Evolutionary conservation across 1,284 basidiomycete species (phyloP).

Genomic region (Marasmius sp.): DNA sequence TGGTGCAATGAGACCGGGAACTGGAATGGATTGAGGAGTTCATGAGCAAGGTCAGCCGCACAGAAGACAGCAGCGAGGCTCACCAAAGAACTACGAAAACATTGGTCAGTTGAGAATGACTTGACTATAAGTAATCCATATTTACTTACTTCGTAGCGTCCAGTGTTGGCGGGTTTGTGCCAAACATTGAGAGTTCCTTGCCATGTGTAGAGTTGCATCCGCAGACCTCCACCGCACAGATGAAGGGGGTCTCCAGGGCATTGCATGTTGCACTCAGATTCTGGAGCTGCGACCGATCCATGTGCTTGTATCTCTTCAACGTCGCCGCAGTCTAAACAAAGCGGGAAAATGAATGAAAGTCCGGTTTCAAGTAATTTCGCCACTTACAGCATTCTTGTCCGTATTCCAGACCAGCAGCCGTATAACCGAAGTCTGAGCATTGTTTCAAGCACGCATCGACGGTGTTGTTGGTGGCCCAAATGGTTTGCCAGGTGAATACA

Average conservation of each 20-base stretch:
- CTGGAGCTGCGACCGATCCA: slow-evolving; percentile 30
- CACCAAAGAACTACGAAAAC: slow-evolving; percentile 52
- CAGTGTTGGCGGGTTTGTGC: slow-evolving; percentile 62
- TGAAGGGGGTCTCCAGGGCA: slow-evolving; percentile 70
- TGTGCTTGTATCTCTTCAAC: slow-evolving; percentile 46
- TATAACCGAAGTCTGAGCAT: slow-evolving; percentile 65
- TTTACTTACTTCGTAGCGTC: slow-evolving; percentile 59
- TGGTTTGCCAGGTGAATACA: slow-evolving; percentile 60
- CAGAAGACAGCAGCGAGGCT: slow-evolving; percentile 14
- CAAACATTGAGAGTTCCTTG: slow-evolving; percentile 57
- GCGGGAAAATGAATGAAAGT: not conserved
- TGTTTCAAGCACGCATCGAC: slow-evolving; percentile 60
- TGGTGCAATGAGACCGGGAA: slow-evolving; percentile 61
- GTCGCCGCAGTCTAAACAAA: slow-evolving; percentile 63
- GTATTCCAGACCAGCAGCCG: slow-evolving; percentile 63
- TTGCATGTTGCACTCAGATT: slow-evolving; percentile 33
- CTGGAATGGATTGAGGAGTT: slow-evolving; percentile 22
- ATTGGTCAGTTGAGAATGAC: not conserved
- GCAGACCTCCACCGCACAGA: slow-evolving; percentile 56
- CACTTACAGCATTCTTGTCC: slow-evolving; percentile 67
- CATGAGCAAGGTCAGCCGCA: not conserved
- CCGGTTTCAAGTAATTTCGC: not conserved
- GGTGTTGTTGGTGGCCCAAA: slow-evolving; percentile 60
- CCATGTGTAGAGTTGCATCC: slow-evolving; percentile 60
- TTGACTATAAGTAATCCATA: slow-evolving; percentile 3